Percentiles rank a stretch among this genome's conserved stretches.
These are phyloP conservation scores for Neofusicoccum kwambonambiense DNA, from an alignment of 2,329 filamentous ascomycete species.

Conservation along the genomic window DNA sequence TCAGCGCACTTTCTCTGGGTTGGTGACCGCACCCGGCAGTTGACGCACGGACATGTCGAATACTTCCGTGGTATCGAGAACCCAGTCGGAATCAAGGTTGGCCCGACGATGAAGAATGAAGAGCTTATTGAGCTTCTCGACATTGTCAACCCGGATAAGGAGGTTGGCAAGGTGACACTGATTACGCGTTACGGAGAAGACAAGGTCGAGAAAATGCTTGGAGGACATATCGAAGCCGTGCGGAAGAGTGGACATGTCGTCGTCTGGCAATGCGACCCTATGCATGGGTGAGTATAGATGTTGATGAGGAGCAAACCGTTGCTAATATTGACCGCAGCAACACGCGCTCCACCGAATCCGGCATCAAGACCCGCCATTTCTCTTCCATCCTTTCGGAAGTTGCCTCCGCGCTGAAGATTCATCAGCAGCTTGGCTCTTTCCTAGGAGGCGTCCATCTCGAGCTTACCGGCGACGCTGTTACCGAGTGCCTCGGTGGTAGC, in stretches of 20 bases:
- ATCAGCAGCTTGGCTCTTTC: slow-evolving; percentile 79
- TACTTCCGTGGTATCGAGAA: slow-evolving; percentile 97
- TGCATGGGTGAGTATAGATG: slow-evolving; percentile 68
- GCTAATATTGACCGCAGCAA: slow-evolving; percentile 41
- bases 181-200: slow-evolving; percentile 91
- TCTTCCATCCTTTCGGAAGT: slow-evolving; percentile 86
- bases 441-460: slow-evolving; percentile 94
- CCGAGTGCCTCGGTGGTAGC: slow-evolving; percentile 90
- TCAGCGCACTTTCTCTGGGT: slow-evolving; percentile 98
- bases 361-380: slow-evolving; percentile 92
- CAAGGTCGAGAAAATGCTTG: slow-evolving; percentile 73
- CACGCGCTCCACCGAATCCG: slow-evolving; percentile 64
- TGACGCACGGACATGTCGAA: slow-evolving; percentile 91
- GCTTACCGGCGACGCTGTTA: slow-evolving; percentile 92
- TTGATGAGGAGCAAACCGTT: background rate
- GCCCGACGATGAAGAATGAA: slow-evolving; percentile 72
- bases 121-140: slow-evolving; percentile 80
- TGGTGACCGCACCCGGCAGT: slow-evolving; percentile 89
- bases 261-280: slow-evolving; percentile 98
- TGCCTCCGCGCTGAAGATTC: slow-evolving; percentile 77
- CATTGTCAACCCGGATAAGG: slow-evolving; percentile 76
- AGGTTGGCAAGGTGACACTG: slow-evolving; percentile 89
- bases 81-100: slow-evolving; percentile 94
- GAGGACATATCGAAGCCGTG: slow-evolving; percentile 83
- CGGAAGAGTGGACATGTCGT: slow-evolving; percentile 73